phyloP scores from a whole-genome alignment of 2,329 filamentous ascomycete genomes.

The Aspergillus calidoustus region DNA sequence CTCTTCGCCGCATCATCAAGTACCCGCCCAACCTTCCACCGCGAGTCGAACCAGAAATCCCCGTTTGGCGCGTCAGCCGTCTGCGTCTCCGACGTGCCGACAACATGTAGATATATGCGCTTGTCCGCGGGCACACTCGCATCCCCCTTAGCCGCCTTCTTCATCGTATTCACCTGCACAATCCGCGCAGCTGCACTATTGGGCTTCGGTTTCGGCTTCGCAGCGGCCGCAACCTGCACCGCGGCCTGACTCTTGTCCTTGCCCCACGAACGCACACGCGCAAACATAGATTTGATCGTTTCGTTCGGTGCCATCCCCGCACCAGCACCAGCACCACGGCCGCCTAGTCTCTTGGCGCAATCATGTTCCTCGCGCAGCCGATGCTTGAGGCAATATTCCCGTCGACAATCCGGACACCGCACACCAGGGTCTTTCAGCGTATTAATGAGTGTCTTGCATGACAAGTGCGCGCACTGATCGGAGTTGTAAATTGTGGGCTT shows the following conservation, averaged over 20 bases:
- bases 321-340: constrained; percentile 26
- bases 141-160: constrained; percentile 88
- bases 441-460: constrained; percentile 59
- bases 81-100: constrained; percentile 85
- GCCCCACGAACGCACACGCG: constrained; percentile 79
- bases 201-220: constrained; percentile 54
- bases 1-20: constrained; percentile 51
- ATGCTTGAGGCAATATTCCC: constrained; percentile 57
- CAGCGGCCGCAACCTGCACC: constrained; percentile 65
- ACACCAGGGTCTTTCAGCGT: constrained; percentile 56
- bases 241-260: constrained; percentile 71
- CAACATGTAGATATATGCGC: constrained; percentile 86
- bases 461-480: constrained; percentile 53
- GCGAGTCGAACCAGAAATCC: constrained; percentile 77
- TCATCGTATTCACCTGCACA: constrained; percentile 75
- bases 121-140: constrained; percentile 79
- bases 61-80: constrained; percentile 82
- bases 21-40: constrained; percentile 84
- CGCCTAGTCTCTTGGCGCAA: constrained; percentile 70
- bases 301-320: constrained; percentile 55
- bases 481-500: constrained; percentile 63
- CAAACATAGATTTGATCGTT: constrained; percentile 74
- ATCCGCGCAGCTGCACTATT: constrained; percentile 63
- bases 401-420: constrained; percentile 54
- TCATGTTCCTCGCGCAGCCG: constrained; percentile 72